Base-by-base conservation (phyloP, 371 early-diverging fungal species). In the Funneliformis caledonium region DNA sequence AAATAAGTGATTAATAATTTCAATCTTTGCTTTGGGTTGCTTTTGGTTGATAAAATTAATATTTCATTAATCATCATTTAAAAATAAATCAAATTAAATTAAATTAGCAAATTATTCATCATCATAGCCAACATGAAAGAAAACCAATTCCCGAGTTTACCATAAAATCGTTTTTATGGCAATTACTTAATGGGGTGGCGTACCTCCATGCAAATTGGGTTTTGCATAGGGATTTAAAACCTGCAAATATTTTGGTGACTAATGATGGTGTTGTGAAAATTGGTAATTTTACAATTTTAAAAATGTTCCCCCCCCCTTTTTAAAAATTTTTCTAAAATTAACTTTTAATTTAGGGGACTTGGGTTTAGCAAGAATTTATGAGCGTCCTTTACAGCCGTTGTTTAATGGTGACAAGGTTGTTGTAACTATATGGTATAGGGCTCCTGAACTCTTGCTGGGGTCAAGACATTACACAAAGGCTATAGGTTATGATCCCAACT, bases 401-500 rank as follows among this genome's bases (percentile, higher is more conserved):
- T 95, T 95, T 1, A 93, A 92, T 33, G 78, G 78, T n/a, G 76
- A 76, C 22, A 76, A 76, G 26, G 86, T 96, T 0, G 98, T 99
- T 0, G 96, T 98, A 5, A 98, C 99, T 6, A 85, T 97, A 80
- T 97, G 96, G 96, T 96, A 97, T 83, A 86, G 99, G 85, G 94
- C 99, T 0, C 99, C 99, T 3, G 99, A 99, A 83, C 86, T 99
- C 6, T 84, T 99, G n/a, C 85, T 98, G 11, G 99, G 99, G 14
- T 90, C 89, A 4, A 95, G 92, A 76, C 90, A 94, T 78, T 99
- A 99, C 86, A 91, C 96, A 1, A 95, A 95, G 0, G 95, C 97
- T 0, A 90, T 99, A 33, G 76, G 76, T 76, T 22, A 72, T 22
- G 11, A 47, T 48, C 12, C 12, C 31, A 45, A 69, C 19, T 33